phyloP scores from a whole-genome alignment of 2,329 filamentous ascomycete genomes.

The Ceratocystiopsis sp. region DNA sequence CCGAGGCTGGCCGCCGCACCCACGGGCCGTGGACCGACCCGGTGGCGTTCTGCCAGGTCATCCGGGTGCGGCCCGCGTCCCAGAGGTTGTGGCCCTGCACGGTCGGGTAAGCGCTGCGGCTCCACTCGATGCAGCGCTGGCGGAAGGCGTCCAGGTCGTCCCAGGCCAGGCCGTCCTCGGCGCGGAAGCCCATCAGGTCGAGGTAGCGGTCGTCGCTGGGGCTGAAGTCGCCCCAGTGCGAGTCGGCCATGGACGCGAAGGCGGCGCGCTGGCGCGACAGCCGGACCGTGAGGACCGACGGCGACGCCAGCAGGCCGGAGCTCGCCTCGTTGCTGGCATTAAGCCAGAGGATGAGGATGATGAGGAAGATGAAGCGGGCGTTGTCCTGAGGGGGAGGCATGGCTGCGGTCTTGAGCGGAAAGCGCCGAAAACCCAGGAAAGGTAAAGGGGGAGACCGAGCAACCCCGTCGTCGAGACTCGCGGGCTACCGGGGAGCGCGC shows the following conservation, averaged over 20 bases:
- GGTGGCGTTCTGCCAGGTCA: constrained; percentile 63
- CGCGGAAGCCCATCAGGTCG: constrained; percentile 62
- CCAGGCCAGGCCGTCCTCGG: constrained; percentile 65
- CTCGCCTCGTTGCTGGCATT: constrained; percentile 23
- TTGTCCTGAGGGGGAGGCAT: constrained; percentile 33
- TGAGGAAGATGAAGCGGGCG: constrained; percentile 19
- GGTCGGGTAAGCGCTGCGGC: constrained; percentile 28
- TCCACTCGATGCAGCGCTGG: constrained; percentile 45
- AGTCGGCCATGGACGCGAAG: constrained; percentile 35
- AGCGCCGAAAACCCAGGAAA: not conserved
- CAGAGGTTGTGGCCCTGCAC: constrained; percentile 12
- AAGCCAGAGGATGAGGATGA: constrained; percentile 29
- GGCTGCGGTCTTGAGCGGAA: too few species aligned
- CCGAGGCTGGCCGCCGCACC: constrained; percentile 39
- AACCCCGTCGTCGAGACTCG: not conserved
- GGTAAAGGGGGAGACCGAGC: not conserved
- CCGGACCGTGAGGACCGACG: constrained; percentile 25
- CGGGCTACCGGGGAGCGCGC: too few species aligned
- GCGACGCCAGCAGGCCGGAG: constrained; percentile 24
- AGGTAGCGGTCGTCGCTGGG: constrained; percentile 31
- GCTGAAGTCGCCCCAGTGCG: constrained; percentile 42
- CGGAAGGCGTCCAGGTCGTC: constrained; percentile 50
- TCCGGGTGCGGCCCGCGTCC: constrained; percentile 16
- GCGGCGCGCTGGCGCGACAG: constrained; percentile 34
- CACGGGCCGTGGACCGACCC: constrained; percentile 64